Base-by-base conservation (phyloP, 129 eudicot species). In the Tanacetum coccineum region DNA sequence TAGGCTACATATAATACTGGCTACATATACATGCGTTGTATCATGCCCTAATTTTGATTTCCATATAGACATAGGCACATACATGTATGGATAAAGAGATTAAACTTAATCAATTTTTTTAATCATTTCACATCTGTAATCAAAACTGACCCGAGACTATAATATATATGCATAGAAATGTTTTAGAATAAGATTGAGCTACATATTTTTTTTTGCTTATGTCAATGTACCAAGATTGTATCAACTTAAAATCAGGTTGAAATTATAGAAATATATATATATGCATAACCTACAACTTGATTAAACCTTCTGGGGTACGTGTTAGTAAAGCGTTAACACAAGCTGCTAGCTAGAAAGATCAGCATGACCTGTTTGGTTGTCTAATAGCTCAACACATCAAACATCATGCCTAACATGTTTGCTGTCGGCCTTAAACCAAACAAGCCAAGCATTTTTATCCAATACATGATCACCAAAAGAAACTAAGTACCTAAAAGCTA, bases 401-500 rank as follows among this genome's bases (percentile, higher is more conserved):
- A 13, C 67, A 48, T 32, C 44, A 59, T 59, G 45, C 19, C 66
- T 67, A 75, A 60, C 79, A 75, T 75, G 70, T 60, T 70, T 64
- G 39, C 21, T 75, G 78, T 74, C 73, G 47, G 50, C 64, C 25
- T 44, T 59, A 50, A 59, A 75, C 56, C 39, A 59, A 60, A 68
- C 79, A 51, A 32, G 68, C 56, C 68, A 75, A 10, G 78, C 64
- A 67, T 39, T 75, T 75, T 32, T 68, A 13, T 75, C 25, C 46
- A 36, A 50, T 66, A 19, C 49, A 68, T 66, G 44, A 74, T 66
- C 30, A 56, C 36, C 45, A 73, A 64, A 63, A 9, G 48, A 55
- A 56, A 51, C 48, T 39, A 15, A 36, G 5, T 26, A 67, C 51
- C 12, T 18, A 67, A 15, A 1, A 54, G 36, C 13, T 11, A n/a